A percentile compares a stretch with the other conserved stretches of the same genome.
Conservation (phyloP, 805 yeast genomes). For the Starmerella kuoi region DNA sequence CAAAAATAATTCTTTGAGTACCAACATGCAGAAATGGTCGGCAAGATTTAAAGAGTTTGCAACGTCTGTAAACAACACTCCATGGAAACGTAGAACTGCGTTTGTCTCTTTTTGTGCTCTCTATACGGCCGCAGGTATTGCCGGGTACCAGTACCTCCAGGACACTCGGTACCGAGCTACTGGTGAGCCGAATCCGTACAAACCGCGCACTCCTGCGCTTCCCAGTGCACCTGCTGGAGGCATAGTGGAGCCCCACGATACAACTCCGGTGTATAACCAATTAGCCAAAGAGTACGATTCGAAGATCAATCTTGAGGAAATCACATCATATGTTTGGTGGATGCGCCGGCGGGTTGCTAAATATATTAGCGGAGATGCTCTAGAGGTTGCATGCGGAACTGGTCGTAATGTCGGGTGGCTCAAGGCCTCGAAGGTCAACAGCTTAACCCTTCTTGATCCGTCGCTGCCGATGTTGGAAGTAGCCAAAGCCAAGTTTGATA, state of each 20-base stretch:
- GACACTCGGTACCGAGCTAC: constrained; percentile 30
- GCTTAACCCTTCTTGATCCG: constrained; percentile 78
- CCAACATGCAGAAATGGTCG: too few species aligned
- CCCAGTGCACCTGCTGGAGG: constrained; percentile 7
- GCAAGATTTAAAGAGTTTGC: too few species aligned
- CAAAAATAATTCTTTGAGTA: too few species aligned
- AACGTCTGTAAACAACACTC: constrained; percentile 10
- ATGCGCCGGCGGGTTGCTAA: constrained; percentile 71
- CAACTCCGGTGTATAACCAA: constrained; percentile 50
- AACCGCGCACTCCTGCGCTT: constrained; percentile 9
- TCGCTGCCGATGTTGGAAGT: constrained; percentile 76
- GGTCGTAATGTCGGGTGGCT: constrained; percentile 81
- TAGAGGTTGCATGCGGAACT: constrained; percentile 93
- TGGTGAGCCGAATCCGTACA: constrained; percentile 28
- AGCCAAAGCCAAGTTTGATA: constrained; percentile 59
- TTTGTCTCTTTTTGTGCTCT: constrained; percentile 14
- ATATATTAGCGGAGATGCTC: constrained; percentile 72
- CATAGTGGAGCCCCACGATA: constrained; percentile 40
- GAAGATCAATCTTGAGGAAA: constrained; percentile 64
- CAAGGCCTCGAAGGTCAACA: constrained; percentile 44
- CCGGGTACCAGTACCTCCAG: constrained; percentile 25
- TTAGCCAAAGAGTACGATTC: constrained; percentile 73
- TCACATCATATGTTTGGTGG: constrained; percentile 35
- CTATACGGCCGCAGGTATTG: constrained; percentile 16
- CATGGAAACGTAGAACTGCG: constrained; percentile 20